A percentile compares a stretch with the other conserved stretches of the same genome.
Evolutionary conservation across 352 stramenopile genomes (phyloP).

Genomic region (Elongisporangium prolatum): DNA sequence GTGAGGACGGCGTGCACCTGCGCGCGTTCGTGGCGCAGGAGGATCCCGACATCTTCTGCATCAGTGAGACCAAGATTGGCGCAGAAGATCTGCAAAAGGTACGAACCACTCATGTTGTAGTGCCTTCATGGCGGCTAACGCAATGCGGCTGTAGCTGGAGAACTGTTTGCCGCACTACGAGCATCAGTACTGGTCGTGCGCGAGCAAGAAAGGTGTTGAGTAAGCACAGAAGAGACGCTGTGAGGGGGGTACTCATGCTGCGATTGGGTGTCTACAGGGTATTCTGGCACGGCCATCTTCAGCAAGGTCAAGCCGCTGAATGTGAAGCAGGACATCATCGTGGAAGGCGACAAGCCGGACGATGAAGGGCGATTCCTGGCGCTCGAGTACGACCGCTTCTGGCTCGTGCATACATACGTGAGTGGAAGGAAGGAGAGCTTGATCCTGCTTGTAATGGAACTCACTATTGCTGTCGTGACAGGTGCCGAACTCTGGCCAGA

Average conservation of each 20-base stretch:
- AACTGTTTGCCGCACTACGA: slow-evolving; percentile 68
- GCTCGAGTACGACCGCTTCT: slow-evolving; percentile 69
- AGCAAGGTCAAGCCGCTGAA: slow-evolving; percentile 69
- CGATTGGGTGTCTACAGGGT: slow-evolving; percentile 19
- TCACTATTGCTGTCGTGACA: slow-evolving; percentile 1
- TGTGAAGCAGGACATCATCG: slow-evolving; percentile 60
- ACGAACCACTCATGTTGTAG: not conserved
- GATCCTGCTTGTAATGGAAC: no score
- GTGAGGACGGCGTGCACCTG: slow-evolving; percentile 57
- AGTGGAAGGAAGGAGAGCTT: no score
- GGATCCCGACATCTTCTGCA: slow-evolving; percentile 73
- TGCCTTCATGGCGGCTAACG: not conserved
- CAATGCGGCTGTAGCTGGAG: slow-evolving; percentile 25
- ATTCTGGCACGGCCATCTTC: slow-evolving; percentile 68
- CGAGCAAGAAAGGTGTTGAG: slow-evolving; percentile 49
- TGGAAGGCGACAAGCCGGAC: slow-evolving; percentile 41
- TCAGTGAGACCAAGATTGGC: slow-evolving; percentile 87
- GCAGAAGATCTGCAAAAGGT: slow-evolving; percentile 60
- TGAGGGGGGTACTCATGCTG: not conserved
- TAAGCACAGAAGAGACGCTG: not conserved
- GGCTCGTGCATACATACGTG: slow-evolving; percentile 85
- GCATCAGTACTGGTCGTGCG: slow-evolving; percentile 77
- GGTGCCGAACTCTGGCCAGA: slow-evolving; percentile 66
- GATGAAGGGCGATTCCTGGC: slow-evolving; percentile 78
- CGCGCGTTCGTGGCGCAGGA: slow-evolving; percentile 74